Conservation (phyloP, 192 early-diverging fungal genomes). For the Fimicolochytrium jonesii region DNA sequence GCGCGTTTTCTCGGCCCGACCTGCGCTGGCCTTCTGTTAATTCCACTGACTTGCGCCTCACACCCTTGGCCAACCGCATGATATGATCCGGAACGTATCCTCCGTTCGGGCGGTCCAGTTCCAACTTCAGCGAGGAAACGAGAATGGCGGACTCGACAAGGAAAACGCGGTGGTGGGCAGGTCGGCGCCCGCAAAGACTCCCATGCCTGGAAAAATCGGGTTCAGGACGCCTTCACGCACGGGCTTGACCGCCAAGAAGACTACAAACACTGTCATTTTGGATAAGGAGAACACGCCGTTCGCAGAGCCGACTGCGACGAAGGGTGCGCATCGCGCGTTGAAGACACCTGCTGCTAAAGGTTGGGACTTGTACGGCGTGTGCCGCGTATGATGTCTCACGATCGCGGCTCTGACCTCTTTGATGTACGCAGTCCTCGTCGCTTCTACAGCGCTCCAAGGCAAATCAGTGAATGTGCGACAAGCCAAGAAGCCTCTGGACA, state of each 20-base stretch:
- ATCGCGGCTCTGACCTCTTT: no score
- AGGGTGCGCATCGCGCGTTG: not conserved
- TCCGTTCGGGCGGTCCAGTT: not conserved
- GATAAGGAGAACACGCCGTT: not conserved
- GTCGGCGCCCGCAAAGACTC: not conserved
- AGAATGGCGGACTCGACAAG: not conserved
- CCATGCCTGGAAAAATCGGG: no score
- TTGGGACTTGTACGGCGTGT: not conserved
- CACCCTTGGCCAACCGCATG: no score
- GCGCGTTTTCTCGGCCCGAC: no score
- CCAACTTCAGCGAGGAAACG: not conserved
- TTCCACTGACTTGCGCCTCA: no score
- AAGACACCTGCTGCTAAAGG: conserved; percentile 1
- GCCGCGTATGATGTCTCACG: no score
- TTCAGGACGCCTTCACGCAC: not conserved
- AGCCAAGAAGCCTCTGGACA: no score
- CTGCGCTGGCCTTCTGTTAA: no score
- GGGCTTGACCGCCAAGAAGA: not conserved
- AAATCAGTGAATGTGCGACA: conserved; percentile 1
- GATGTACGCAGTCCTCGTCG: no score
- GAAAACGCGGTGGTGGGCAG: not conserved
- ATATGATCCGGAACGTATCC: not conserved
- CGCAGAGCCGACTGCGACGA: not conserved
- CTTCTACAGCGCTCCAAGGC: not conserved
- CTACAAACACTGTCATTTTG: not conserved